Conservation (phyloP, 768 basidiomycete species). For the Cyclocybe aegerita region DNA sequence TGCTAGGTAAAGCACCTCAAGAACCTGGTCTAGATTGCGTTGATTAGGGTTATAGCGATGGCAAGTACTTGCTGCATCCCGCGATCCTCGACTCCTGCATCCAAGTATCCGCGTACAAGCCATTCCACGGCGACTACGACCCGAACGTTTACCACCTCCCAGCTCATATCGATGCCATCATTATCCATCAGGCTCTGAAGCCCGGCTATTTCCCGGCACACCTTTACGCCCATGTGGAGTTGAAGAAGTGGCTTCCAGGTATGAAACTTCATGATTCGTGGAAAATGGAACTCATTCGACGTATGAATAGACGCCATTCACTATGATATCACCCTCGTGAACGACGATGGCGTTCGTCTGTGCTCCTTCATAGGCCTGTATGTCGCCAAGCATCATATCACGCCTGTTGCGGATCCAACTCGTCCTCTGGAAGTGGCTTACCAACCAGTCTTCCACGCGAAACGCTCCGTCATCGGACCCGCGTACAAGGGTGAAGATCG, state of each 20-base stretch:
- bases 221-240: slow-evolving; percentile 22
- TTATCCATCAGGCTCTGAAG: slow-evolving; percentile 13
- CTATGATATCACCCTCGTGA: slow-evolving; percentile 24
- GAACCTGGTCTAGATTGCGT: neutral
- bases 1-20: slow-evolving; percentile 21
- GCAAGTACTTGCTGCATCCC: slow-evolving; percentile 31
- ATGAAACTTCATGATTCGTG: neutral
- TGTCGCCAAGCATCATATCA: slow-evolving; percentile 15
- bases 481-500: slow-evolving; percentile 2
- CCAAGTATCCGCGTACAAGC: slow-evolving; percentile 28
- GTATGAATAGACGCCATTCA: slow-evolving; percentile 21
- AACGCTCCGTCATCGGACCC: neutral
- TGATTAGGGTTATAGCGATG: slow-evolving; percentile 12
- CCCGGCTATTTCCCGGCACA: slow-evolving; percentile 11
- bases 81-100: slow-evolving; percentile 36
- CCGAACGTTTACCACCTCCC: slow-evolving; percentile 30
- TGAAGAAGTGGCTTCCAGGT: slow-evolving; percentile 29
- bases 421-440: slow-evolving; percentile 7
- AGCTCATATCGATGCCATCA: slow-evolving; percentile 17
- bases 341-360: slow-evolving; percentile 21
- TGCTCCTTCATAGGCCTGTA: slow-evolving; percentile 14
- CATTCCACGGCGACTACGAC: slow-evolving; percentile 27
- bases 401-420: slow-evolving; percentile 10
- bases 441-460: slow-evolving; percentile 10
- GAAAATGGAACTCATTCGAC: neutral